phyloP scores from a whole-genome alignment of 306 rosid genomes.

The Pyrus pyrifolia region DNA sequence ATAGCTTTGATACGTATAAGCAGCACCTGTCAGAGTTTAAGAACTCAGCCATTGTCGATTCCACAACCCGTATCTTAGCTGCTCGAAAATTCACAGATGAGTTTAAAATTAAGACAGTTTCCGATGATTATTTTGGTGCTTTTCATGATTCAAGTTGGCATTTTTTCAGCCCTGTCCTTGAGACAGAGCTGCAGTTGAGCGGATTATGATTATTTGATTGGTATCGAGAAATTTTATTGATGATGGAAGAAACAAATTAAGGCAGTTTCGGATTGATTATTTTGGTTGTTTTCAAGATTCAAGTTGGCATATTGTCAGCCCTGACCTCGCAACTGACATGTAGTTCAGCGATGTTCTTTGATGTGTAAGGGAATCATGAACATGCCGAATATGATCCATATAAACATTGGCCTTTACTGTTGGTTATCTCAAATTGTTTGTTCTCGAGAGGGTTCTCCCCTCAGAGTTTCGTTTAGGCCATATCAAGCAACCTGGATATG shows the following conservation, averaged over 20 bases:
- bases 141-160: conserved; percentile 94
- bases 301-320: too few species aligned
- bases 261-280: not conserved
- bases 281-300: not conserved
- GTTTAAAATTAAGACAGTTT: conserved; percentile 41
- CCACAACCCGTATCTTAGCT: conserved; percentile 40
- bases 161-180: conserved; percentile 46
- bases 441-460: not conserved
- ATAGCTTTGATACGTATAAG: conserved; percentile 70
- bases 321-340: not conserved
- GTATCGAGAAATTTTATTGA: not conserved
- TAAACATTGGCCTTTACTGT: not conserved
- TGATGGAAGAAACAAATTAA: not conserved
- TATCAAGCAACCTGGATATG: not conserved
- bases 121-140: conserved; percentile 68
- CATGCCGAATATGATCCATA: not conserved
- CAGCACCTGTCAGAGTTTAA: conserved; percentile 41
- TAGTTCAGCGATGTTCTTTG: not conserved
- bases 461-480: not conserved
- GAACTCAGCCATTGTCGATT: conserved; percentile 30
- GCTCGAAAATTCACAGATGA: conserved; percentile 39
- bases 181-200: conserved; percentile 26
- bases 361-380: not conserved
- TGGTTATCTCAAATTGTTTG: not conserved
- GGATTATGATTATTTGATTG: conserved; percentile 1